Evolutionary conservation across 352 stramenopile species (phyloP).

Genomic region (Globisporangium viniferum): DNA sequence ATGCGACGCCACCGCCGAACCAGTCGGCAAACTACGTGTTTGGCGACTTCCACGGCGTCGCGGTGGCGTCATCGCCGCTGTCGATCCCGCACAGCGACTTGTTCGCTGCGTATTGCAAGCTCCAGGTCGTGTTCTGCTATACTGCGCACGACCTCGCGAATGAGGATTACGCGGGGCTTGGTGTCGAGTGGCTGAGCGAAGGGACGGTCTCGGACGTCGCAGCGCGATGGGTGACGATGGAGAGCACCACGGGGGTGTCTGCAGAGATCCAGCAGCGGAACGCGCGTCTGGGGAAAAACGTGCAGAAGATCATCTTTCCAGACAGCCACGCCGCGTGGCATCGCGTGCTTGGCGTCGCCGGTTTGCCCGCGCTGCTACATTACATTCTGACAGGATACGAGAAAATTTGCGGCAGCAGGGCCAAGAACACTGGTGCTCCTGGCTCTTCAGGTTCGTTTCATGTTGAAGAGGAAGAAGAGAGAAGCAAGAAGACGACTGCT

Average conservation of each 20-base stretch:
- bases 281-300: conserved; percentile 53
- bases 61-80: conserved; percentile 38
- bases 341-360: conserved; percentile 49
- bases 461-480: not conserved
- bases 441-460: not conserved
- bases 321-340: conserved; percentile 53
- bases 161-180: conserved; percentile 54
- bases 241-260: conserved; percentile 46
- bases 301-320: conserved; percentile 38
- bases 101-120: conserved; percentile 43
- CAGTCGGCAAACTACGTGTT: conserved; percentile 29
- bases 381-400: conserved; percentile 62
- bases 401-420: conserved; percentile 13
- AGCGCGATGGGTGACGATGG: conserved; percentile 66
- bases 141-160: conserved; percentile 55
- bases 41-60: conserved; percentile 48
- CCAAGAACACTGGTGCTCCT: not conserved
- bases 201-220: conserved; percentile 34
- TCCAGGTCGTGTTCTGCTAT: conserved; percentile 78
- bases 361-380: conserved; percentile 52
- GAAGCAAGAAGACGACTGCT: not conserved
- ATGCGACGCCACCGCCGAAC: conserved; percentile 23
- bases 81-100: conserved; percentile 35
- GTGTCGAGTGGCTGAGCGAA: conserved; percentile 72
- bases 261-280: conserved; percentile 79